These are phyloP conservation scores for Cicer judaicum DNA, from an alignment of 306 rosid genomes.

Conservation along the genomic window DNA sequence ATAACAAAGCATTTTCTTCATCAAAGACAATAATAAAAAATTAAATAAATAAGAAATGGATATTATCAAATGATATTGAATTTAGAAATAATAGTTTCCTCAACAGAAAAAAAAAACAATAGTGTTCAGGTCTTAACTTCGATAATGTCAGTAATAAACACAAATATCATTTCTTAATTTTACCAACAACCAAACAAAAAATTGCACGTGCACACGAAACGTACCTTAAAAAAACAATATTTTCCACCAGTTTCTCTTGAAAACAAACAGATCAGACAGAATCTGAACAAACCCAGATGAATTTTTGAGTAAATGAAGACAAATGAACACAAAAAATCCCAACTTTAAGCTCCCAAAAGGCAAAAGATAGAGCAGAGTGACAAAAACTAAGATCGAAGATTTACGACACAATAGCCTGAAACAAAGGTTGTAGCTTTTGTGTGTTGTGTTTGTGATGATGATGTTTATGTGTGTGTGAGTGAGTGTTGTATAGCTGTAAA, in stretches of 20 bases:
- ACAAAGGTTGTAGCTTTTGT: neutral
- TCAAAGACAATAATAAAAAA: neutral
- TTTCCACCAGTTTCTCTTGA: conserved; percentile 33
- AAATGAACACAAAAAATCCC: conserved; percentile 41
- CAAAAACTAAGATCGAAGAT: neutral
- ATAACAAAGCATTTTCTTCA: conserved; percentile 34
- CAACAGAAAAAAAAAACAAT: too few relatives aligned
- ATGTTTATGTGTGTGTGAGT: neutral
- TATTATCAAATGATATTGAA: conserved; percentile 22
- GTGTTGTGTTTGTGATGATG: neutral
- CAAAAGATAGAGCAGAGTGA: conserved; percentile 6
- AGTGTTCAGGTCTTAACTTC: neutral
- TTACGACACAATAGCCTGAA: neutral
- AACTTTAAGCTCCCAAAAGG: conserved; percentile 8
- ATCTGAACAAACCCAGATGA: conserved; percentile 44
- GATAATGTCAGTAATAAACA: neutral
- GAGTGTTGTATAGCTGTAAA: conserved; percentile 25
- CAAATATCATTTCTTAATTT: conserved; percentile 25
- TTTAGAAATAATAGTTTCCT: conserved; percentile 6
- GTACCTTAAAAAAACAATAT: conserved; percentile 48
- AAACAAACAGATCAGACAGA: conserved; percentile 35
- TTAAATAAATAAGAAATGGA: neutral
- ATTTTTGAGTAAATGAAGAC: conserved; percentile 39
- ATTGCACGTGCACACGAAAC: conserved; percentile 11
- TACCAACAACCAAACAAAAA: conserved; percentile 32